These are phyloP conservation scores for Mollisiaceae sp. DNA, from an alignment of 2,329 filamentous ascomycete species.

Conservation along the genomic window DNA sequence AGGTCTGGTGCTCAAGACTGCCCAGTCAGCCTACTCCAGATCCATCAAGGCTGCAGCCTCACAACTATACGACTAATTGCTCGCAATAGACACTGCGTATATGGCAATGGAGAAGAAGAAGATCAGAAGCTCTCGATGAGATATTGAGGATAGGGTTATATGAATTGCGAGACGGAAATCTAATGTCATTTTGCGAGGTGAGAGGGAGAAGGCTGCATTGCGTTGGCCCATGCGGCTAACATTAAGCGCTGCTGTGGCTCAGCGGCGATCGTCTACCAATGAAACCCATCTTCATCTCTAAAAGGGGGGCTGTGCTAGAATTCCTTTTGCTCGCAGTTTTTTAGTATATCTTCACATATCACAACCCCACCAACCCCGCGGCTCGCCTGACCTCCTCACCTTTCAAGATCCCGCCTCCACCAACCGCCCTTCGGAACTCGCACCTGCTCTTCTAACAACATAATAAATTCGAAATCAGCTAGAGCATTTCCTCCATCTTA, in stretches of 20 bases:
- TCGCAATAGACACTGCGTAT: not conserved
- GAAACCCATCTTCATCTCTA: not conserved
- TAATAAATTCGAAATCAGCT: constrained; percentile 9
- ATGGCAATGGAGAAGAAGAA: not conserved
- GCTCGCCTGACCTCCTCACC: constrained; percentile 18
- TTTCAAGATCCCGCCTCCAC: constrained; percentile 17
- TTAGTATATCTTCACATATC: constrained; percentile 4
- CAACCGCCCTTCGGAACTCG: constrained; percentile 8
- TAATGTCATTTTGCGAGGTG: not conserved
- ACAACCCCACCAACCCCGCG: constrained; percentile 15
- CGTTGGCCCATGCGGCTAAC: not conserved
- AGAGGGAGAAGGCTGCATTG: not conserved
- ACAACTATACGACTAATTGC: not conserved
- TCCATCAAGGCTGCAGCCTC: not conserved
- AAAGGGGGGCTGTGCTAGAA: too few species aligned
- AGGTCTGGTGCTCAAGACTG: too few species aligned
- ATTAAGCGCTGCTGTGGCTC: constrained; percentile 1
- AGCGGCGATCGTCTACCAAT: not conserved
- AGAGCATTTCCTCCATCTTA: constrained; percentile 31
- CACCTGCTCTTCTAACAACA: not conserved
- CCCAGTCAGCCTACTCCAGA: not conserved
- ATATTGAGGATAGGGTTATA: not conserved
- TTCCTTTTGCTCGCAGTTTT: not conserved
- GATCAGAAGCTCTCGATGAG: not conserved
- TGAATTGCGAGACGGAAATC: not conserved